Conservation (phyloP, 805 yeast genomes). For the Saccharomyces eubayanus region DNA sequence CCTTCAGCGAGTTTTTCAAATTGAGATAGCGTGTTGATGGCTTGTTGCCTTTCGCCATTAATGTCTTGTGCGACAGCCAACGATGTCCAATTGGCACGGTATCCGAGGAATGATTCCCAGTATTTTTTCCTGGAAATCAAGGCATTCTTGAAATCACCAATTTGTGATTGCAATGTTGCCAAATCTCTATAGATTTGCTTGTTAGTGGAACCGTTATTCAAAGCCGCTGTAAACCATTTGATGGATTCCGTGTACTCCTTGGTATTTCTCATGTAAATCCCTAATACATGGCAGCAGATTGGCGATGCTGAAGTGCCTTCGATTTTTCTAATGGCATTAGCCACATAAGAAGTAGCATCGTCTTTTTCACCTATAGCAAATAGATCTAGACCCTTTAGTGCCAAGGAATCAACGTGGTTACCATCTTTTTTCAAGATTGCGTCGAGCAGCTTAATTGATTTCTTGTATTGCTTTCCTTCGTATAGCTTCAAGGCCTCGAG, state of each 20-base stretch:
- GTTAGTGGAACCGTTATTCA: constrained; percentile 71
- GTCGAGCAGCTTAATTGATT: constrained; percentile 71
- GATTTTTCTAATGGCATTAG: constrained; percentile 53
- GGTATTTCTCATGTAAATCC: constrained; percentile 66
- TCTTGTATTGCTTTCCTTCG: constrained; percentile 80
- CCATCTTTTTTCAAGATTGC: constrained; percentile 66
- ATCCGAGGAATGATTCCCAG: constrained; percentile 69
- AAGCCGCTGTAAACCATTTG: constrained; percentile 65
- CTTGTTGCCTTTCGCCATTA: constrained; percentile 55
- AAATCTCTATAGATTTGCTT: constrained; percentile 75
- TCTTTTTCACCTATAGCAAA: constrained; percentile 47
- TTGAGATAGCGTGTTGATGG: constrained; percentile 62
- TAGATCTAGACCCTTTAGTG: constrained; percentile 73
- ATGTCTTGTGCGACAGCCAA: constrained; percentile 80
- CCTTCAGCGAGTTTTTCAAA: constrained; percentile 71
- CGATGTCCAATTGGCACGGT: constrained; percentile 84
- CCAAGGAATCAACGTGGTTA: constrained; percentile 68
- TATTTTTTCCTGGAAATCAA: constrained; percentile 56
- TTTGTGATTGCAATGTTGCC: constrained; percentile 69
- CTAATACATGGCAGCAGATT: constrained; percentile 76
- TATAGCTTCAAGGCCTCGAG: constrained; percentile 75
- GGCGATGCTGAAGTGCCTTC: constrained; percentile 42
- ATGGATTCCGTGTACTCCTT: constrained; percentile 70
- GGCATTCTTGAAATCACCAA: constrained; percentile 60
- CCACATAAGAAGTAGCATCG: constrained; percentile 57